Evolutionary conservation across 108 stramenopile species (phyloP), one percentile per base, ranked within the genome.

Genomic region (Schizochytrium sp.): DNA sequence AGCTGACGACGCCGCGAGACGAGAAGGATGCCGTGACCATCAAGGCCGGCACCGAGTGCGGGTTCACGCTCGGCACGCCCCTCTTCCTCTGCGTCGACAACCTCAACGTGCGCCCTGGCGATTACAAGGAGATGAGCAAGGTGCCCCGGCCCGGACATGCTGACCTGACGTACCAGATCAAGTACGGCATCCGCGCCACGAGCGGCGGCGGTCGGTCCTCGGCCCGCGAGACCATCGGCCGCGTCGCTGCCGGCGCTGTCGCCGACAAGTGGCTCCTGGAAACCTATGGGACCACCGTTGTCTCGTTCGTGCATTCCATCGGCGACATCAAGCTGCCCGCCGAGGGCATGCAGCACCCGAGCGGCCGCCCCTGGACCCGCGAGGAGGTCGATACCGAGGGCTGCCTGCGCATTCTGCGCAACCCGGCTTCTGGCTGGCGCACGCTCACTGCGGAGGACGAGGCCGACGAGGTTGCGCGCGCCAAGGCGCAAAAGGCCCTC

Each of bases 181-280:
- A 98, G 91, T 98, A 98, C 90, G 99, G 99, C 58, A 97, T 99
- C 48, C 95, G 98, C 51, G 98, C 98, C 60, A 96, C 98, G 83
- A 96, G 97, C 18, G 99, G 99, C 58, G 98, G 98, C 58, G 99
- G 99, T 60, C 94, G 99, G 5, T 94, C 94, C 63, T 95, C 95
- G 45, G 99, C 99, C 0, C 95, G 99, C 28, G 99, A 98, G 91
- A 99, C 98, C 18, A 99, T 99, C 91, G 99, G 98, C 72, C 97
- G 99, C 43, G 99, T 99, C 3, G 99, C 99, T 0, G 99, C 98
- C 44, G 99, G 97, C 59, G 99, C 99, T 8, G 93, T 98, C 90
- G 98, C 98, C 43, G 93, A 97, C 69, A 98, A 98, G 93, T 95
- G 98, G 72, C 93, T 99, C 51, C 72, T 90, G 60, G 55, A 91